A percentile compares a stretch with the other conserved stretches of the same genome.
Conservation (phyloP, 805 yeast genomes). For the Ogataea methylovora region DNA sequence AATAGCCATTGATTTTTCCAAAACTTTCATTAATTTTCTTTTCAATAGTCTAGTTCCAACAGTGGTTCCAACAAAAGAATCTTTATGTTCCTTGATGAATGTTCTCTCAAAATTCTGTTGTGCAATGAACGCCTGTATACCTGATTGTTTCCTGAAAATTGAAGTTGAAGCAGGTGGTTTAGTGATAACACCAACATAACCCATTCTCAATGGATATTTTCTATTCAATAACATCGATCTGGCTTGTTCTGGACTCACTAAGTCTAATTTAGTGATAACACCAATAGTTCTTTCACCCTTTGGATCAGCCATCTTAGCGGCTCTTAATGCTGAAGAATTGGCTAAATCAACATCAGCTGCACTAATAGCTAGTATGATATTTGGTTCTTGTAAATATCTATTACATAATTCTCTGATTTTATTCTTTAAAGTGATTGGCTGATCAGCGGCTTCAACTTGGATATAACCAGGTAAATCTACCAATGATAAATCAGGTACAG, state of each 20-base stretch:
- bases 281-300: slow-evolving; percentile 94
- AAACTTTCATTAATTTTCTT: slow-evolving; percentile 73
- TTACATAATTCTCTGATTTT: slow-evolving; percentile 78
- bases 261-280: slow-evolving; percentile 87
- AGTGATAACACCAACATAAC: slow-evolving; percentile 97
- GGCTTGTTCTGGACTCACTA: slow-evolving; percentile 75
- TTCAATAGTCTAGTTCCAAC: slow-evolving; percentile 73
- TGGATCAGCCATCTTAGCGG: slow-evolving; percentile 86
- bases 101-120: slow-evolving; percentile 59
- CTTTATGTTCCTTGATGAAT: slow-evolving; percentile 59
- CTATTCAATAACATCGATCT: slow-evolving; percentile 60
- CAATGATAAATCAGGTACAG: slow-evolving; percentile 84
- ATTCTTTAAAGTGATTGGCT: slow-evolving; percentile 75
- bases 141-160: slow-evolving; percentile 46
- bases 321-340: slow-evolving; percentile 88
- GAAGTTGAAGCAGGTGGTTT: slow-evolving; percentile 44
- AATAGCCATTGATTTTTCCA: slow-evolving; percentile 86
- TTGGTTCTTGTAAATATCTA: slow-evolving; percentile 82
- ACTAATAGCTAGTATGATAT: slow-evolving; percentile 89
- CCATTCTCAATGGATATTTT: slow-evolving; percentile 89
- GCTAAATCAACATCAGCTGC: slow-evolving; percentile 98
- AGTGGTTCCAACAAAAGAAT: slow-evolving; percentile 52
- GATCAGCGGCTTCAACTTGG: slow-evolving; percentile 95
- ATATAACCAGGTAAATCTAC: slow-evolving; percentile 98
- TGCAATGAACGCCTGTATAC: slow-evolving; percentile 57